phyloP scores from a whole-genome alignment of 2,329 filamentous ascomycete genomes.

The Coniochaeta sp. region DNA sequence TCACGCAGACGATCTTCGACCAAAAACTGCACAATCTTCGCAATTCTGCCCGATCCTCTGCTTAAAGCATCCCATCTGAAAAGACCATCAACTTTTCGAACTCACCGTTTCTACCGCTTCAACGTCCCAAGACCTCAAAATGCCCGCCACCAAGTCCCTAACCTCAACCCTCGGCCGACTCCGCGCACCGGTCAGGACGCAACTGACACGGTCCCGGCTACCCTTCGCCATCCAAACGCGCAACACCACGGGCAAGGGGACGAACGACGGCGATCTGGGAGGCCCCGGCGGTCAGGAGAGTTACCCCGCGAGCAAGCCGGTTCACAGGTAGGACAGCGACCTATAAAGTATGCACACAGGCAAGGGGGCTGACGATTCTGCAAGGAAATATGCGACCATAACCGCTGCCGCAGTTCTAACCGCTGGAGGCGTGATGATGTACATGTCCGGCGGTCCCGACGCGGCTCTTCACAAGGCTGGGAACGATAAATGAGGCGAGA shows the following conservation, averaged over 20 bases:
- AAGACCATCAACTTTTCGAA: no score
- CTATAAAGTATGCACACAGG: no score
- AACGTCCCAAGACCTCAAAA: neutral
- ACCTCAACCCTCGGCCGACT: neutral
- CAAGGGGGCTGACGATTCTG: no score
- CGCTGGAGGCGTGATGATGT: neutral
- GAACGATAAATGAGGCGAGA: neutral
- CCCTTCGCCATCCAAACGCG: neutral
- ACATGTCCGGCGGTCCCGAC: neutral
- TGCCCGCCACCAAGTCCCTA: constrained; percentile 1
- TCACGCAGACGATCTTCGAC: no score
- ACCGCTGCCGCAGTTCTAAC: neutral
- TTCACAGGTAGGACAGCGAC: neutral
- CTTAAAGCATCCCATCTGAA: no score
- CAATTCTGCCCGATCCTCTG: no score
- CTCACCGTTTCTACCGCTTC: no score
- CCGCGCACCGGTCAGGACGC: neutral
- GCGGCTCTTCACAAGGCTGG: neutral
- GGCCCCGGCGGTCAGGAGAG: neutral
- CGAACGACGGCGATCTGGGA: neutral
- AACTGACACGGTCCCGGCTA: neutral
- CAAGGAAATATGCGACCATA: neutral
- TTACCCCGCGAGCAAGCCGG: neutral
- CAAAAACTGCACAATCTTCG: no score
- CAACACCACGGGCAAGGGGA: constrained; percentile 1